Evolutionary conservation across 192 early-diverging fungal genomes (phyloP).

Genomic region (Gigaspora rosea): DNA sequence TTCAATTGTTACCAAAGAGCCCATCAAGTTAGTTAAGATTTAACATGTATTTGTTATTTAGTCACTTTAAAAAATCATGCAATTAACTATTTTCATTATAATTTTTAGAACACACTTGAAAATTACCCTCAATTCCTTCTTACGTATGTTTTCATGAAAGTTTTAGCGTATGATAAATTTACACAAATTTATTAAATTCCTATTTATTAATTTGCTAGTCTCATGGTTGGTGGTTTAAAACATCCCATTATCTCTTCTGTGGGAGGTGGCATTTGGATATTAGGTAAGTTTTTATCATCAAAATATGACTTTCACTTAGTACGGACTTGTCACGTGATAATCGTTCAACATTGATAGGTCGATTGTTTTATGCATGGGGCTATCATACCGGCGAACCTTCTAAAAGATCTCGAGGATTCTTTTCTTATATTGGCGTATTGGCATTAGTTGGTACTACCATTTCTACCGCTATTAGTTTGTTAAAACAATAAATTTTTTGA

Average conservation of each 20-base stretch:
- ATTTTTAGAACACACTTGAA: slow-evolving; percentile 67
- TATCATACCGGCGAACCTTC: slow-evolving; percentile 61
- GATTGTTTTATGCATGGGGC: slow-evolving; percentile 55
- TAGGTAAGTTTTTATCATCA: background rate
- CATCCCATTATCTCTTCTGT: slow-evolving; percentile 58
- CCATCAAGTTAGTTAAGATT: slow-evolving; percentile 41
- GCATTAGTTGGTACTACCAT: slow-evolving; percentile 41
- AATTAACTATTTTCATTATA: background rate
- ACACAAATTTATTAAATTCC: background rate
- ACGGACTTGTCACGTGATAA: background rate
- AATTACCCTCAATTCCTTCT: slow-evolving; percentile 52
- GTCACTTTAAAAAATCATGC: background rate
- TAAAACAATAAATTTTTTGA: background rate
- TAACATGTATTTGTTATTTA: too few relatives aligned
- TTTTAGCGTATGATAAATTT: too few relatives aligned
- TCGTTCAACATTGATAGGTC: slow-evolving; percentile 33
- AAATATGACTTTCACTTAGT: background rate
- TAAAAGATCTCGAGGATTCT: slow-evolving; percentile 55
- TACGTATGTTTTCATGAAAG: background rate
- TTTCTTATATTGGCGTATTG: slow-evolving; percentile 55
- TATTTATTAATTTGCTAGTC: slow-evolving; percentile 35
- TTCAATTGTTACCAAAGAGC: slow-evolving; percentile 75
- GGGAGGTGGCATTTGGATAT: slow-evolving; percentile 55
- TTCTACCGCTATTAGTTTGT: slow-evolving; percentile 3
- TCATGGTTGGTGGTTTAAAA: slow-evolving; percentile 53